These are phyloP conservation scores for Gracilaria gracilis DNA, from an alignment of 23 red algal species.

Conservation along the genomic window DNA sequence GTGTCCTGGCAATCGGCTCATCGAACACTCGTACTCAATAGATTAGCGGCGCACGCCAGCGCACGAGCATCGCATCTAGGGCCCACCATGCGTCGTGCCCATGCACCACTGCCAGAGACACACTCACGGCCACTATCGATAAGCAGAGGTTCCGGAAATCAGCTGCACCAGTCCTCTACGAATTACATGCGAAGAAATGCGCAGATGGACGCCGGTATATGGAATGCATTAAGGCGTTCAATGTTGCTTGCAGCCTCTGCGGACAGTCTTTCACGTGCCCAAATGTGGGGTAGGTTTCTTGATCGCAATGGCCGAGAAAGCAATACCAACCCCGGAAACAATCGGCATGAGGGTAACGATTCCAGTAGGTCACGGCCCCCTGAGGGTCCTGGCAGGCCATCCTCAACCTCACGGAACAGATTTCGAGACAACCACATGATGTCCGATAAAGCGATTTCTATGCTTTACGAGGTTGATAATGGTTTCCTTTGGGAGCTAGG, in stretches of 20 bases:
- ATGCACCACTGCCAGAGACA: background rate
- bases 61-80: background rate
- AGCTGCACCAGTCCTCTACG: background rate
- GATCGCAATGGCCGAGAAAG: background rate
- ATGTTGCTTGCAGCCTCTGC: conserved; percentile 17
- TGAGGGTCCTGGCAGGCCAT: background rate
- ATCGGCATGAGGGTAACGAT: background rate
- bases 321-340: background rate
- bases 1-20: background rate
- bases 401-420: background rate
- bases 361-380: background rate
- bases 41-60: background rate
- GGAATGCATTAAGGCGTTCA: background rate
- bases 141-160: background rate
- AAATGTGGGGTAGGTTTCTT: conserved; percentile 7
- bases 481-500: conserved; percentile 44
- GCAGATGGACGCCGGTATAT: background rate
- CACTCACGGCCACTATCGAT: background rate
- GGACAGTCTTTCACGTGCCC: conserved; percentile 10
- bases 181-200: background rate
- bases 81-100: background rate
- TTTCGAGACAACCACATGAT: background rate
- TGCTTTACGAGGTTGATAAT: conserved; percentile 10
- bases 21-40: background rate
- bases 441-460: conserved; percentile 33